Evolutionary conservation across 2,329 filamentous ascomycete species (phyloP).

Genomic region (Purpureocillium lavendulum): DNA sequence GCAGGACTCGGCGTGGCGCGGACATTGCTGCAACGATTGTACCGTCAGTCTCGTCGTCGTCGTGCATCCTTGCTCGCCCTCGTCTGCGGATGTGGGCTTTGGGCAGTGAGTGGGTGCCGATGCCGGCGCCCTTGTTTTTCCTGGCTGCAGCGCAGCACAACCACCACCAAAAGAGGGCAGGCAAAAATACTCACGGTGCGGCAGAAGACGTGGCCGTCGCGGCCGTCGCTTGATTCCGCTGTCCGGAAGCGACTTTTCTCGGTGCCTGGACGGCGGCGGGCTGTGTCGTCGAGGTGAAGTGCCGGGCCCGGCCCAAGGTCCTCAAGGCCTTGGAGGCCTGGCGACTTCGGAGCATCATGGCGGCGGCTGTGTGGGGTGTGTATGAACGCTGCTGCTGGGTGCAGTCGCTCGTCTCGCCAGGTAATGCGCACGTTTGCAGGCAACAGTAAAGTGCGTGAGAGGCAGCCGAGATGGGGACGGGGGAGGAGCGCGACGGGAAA

Average conservation of each 20-base stretch:
- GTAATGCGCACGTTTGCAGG: too few species aligned
- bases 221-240: conserved; percentile 41
- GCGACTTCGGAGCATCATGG: conserved; percentile 41
- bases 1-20: conserved; percentile 56
- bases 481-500: too few species aligned
- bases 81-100: background rate
- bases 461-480: too few species aligned
- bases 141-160: background rate
- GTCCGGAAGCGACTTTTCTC: conserved; percentile 31
- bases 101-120: conserved; percentile 3
- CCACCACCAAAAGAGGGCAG: conserved; percentile 3
- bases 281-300: conserved; percentile 31
- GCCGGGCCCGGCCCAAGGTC: conserved; percentile 30
- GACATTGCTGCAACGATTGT: background rate
- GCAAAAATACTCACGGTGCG: conserved; percentile 40
- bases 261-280: conserved; percentile 24
- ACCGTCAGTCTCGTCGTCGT: background rate
- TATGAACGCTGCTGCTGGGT: too few species aligned
- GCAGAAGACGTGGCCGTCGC: conserved; percentile 33
- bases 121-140: conserved; percentile 5
- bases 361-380: conserved; percentile 1
- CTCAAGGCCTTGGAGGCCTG: conserved; percentile 38
- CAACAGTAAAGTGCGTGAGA: too few species aligned
- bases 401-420: too few species aligned
- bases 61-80: too few species aligned